A percentile compares a stretch with the other conserved stretches of the same genome.
phyloP scores from a whole-genome alignment of 2,329 filamentous ascomycete genomes.

The Raffaelea deltoideospora region DNA sequence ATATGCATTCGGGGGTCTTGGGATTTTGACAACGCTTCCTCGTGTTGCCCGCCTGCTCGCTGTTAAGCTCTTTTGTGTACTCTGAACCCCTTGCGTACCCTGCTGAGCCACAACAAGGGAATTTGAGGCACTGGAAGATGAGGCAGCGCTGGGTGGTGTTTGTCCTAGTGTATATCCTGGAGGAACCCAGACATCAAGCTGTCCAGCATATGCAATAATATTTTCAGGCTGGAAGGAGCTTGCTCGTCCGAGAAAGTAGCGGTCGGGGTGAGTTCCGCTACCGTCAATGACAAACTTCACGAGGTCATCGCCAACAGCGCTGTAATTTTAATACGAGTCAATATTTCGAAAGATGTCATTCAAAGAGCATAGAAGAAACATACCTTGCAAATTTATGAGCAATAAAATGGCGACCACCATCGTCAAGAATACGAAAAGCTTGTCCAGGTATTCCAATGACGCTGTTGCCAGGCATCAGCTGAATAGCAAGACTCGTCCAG shows the following conservation, averaged over 20 bases:
- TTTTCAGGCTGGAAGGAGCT: constrained; percentile 2
- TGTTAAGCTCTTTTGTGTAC: no score
- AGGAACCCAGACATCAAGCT: constrained; percentile 5
- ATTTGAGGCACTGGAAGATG: no score
- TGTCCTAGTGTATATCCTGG: constrained; percentile 1
- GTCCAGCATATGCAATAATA: constrained; percentile 1
- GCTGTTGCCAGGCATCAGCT: constrained; percentile 4
- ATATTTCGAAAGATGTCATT: neutral
- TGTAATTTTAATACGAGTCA: neutral
- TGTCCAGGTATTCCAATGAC: constrained; percentile 4
- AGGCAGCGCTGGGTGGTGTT: neutral
- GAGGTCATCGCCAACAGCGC: constrained; percentile 2
- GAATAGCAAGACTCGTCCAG: constrained; percentile 4
- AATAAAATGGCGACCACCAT: constrained; percentile 5
- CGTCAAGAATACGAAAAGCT: constrained; percentile 5
- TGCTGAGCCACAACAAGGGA: no score
- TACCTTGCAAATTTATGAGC: constrained; percentile 5
- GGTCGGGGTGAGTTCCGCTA: constrained; percentile 5
- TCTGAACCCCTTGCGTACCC: no score
- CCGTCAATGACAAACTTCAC: constrained; percentile 7
- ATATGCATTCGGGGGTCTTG: constrained; percentile 25
- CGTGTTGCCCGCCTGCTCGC: constrained; percentile 1
- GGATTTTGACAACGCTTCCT: constrained; percentile 11
- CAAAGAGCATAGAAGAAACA: neutral
- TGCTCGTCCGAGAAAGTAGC: constrained; percentile 5